phyloP scores from a whole-genome alignment of 208 protist genomes.

The Naegleria lovaniensis region DNA sequence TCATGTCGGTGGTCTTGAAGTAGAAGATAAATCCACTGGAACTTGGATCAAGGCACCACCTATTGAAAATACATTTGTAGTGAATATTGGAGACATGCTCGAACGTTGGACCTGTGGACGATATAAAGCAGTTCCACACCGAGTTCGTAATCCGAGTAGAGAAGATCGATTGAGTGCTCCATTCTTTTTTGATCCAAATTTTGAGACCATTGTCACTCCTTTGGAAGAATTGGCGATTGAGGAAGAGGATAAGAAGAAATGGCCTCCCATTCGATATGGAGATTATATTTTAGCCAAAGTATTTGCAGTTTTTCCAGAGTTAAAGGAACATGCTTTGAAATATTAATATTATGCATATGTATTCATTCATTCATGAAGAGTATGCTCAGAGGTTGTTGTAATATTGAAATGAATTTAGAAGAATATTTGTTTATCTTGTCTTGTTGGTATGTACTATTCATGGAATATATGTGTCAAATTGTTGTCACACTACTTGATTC shows the following conservation, averaged over 20 bases:
- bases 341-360: too few relatives aligned
- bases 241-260: background rate
- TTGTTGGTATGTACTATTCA: too few relatives aligned
- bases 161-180: constrained; percentile 65
- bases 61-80: constrained; percentile 58
- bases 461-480: too few relatives aligned
- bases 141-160: constrained; percentile 53
- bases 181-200: constrained; percentile 70
- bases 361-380: too few relatives aligned
- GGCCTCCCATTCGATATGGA: background rate
- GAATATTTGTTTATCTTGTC: too few relatives aligned
- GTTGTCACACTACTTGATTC: too few relatives aligned
- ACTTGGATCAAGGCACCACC: constrained; percentile 61
- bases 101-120: constrained; percentile 64
- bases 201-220: constrained; percentile 56
- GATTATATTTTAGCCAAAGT: constrained; percentile 12
- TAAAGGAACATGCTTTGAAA: background rate
- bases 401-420: background rate
- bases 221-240: background rate
- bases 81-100: constrained; percentile 79
- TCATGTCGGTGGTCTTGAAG: constrained; percentile 52
- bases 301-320: background rate
- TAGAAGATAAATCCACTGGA: constrained; percentile 48
- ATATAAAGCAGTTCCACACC: constrained; percentile 64
- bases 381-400: too few relatives aligned